Percentiles rank a stretch among this genome's conserved stretches.
Conservation (phyloP, 2,329 filamentous ascomycete species). For the Neonectria coccinea region DNA sequence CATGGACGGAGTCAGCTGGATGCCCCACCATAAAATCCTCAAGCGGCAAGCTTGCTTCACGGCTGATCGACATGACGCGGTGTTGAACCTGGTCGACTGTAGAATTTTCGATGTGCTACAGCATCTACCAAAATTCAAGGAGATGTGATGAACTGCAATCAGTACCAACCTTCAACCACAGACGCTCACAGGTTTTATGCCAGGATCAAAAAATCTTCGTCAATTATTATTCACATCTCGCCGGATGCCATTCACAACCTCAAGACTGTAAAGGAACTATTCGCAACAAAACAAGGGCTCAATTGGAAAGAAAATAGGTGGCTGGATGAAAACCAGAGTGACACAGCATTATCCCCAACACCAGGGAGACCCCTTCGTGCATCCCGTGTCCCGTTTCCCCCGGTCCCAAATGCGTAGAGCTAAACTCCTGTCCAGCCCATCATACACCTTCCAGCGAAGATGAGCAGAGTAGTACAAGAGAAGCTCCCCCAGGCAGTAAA, state of each 20-base stretch:
- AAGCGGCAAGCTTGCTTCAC: neutral
- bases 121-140: neutral
- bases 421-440: conserved; percentile 32
- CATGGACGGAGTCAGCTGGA: conserved; percentile 26
- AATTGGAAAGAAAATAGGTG: conserved; percentile 24
- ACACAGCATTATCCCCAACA: conserved; percentile 40
- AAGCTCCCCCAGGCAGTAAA: conserved; percentile 33
- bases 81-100: too few relatives aligned
- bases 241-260: neutral
- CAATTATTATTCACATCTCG: neutral
- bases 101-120: neutral
- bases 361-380: conserved; percentile 36
- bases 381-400: conserved; percentile 35
- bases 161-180: too few relatives aligned
- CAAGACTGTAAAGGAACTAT: neutral
- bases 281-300: conserved; percentile 7
- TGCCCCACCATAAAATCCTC: conserved; percentile 21
- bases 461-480: conserved; percentile 32
- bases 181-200: neutral
- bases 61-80: neutral
- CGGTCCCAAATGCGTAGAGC: conserved; percentile 30
- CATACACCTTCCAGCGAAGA: conserved; percentile 31
- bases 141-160: neutral
- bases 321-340: conserved; percentile 31
- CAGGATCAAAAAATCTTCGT: neutral